These are phyloP conservation scores for Colletotrichum truncatum DNA, from an alignment of 2,329 filamentous ascomycete species.

Conservation along the genomic window DNA sequence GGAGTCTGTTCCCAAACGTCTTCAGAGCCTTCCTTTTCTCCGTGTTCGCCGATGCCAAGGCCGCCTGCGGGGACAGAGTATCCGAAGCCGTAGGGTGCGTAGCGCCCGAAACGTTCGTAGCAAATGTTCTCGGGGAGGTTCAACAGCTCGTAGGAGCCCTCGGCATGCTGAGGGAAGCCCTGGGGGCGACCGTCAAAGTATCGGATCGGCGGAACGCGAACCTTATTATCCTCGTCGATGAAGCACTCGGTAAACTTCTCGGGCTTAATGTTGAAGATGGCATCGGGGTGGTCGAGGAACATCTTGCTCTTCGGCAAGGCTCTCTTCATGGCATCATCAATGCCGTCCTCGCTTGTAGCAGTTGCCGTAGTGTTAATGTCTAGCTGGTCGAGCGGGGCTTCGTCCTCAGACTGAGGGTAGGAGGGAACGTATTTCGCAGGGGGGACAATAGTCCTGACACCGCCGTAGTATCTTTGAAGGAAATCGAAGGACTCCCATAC, in stretches of 20 bases:
- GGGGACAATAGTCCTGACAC: constrained; percentile 76
- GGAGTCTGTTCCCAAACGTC: constrained; percentile 77
- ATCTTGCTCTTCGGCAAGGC: constrained; percentile 56
- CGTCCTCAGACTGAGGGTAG: constrained; percentile 76
- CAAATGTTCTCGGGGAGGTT: constrained; percentile 86
- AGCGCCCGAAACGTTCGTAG: constrained; percentile 89
- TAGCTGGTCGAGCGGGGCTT: constrained; percentile 55
- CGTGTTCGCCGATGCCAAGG: constrained; percentile 84
- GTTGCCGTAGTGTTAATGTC: constrained; percentile 45
- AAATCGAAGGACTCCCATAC: constrained; percentile 89
- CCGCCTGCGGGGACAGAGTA: constrained; percentile 84
- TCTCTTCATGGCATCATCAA: constrained; percentile 40
- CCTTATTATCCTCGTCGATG: constrained; percentile 72
- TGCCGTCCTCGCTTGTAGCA: constrained; percentile 32
- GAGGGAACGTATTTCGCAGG: constrained; percentile 77
- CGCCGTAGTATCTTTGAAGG: constrained; percentile 89
- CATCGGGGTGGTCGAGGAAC: constrained; percentile 57
- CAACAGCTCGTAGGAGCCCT: constrained; percentile 87
- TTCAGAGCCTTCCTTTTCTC: constrained; percentile 83
- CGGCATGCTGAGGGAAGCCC: constrained; percentile 84
- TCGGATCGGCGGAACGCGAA: constrained; percentile 75
- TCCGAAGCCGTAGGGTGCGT: constrained; percentile 89
- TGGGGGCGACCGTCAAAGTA: constrained; percentile 81
- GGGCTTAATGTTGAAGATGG: constrained; percentile 43
- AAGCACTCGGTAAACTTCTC: constrained; percentile 79